Percentiles rank a stretch among this genome's conserved stretches.
Conservation (phyloP, 2,329 filamentous ascomycete species). For the Elsinoe batatas region DNA sequence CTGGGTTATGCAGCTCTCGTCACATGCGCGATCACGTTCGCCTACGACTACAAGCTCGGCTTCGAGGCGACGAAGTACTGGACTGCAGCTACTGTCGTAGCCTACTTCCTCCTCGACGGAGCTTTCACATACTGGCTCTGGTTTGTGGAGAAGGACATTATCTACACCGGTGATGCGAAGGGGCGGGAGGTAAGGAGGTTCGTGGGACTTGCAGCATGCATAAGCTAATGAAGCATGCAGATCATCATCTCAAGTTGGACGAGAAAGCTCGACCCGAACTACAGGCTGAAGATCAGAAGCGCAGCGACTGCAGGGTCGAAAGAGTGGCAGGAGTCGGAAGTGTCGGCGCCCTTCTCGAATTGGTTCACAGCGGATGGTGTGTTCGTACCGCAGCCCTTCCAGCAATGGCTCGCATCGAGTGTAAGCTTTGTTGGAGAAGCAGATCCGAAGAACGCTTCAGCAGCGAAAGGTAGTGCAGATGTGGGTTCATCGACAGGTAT, state of each 20-base stretch:
- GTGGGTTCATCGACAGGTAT: background rate
- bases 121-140: slow-evolving; percentile 76
- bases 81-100: slow-evolving; percentile 66
- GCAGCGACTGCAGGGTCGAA: slow-evolving; percentile 18
- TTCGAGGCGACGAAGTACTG: slow-evolving; percentile 78
- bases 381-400: slow-evolving; percentile 67
- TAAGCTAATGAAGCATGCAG: slow-evolving; percentile 33
- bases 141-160: slow-evolving; percentile 66
- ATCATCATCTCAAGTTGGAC: slow-evolving; percentile 62
- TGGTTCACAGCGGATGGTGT: slow-evolving; percentile 67
- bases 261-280: slow-evolving; percentile 72
- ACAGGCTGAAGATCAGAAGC: slow-evolving; percentile 56
- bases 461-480: slow-evolving; percentile 22
- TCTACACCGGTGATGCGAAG: slow-evolving; percentile 66
- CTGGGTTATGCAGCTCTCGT: slow-evolving; percentile 75
- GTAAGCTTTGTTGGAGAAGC: slow-evolving; percentile 55
- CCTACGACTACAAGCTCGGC: slow-evolving; percentile 82
- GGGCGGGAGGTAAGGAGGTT: slow-evolving; percentile 52
- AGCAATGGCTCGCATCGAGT: slow-evolving; percentile 62
- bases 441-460: slow-evolving; percentile 47
- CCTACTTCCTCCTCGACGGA: slow-evolving; percentile 72
- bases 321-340: slow-evolving; percentile 35
- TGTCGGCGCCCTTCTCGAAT: slow-evolving; percentile 56
- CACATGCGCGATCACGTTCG: slow-evolving; percentile 75
- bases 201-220: background rate